Base-by-base conservation (phyloP, 1,139 yeast genomes). In the Candida mesenterica region DNA sequence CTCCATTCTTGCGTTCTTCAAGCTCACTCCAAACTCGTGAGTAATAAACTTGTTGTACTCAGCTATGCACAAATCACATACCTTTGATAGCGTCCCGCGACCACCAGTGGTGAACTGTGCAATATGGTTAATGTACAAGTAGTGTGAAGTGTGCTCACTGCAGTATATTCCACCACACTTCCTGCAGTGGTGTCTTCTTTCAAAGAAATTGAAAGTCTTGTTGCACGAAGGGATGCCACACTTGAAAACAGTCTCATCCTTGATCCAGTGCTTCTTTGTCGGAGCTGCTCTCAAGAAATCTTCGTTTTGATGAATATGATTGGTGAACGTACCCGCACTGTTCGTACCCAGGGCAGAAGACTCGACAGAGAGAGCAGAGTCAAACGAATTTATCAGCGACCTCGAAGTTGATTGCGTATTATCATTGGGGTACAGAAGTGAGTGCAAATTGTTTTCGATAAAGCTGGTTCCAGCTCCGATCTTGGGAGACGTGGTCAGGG, bases 81-180 rank as follows among this genome's bases (percentile, higher is more conserved):
- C 94, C 55, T 89, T 81, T 30, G 85, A 78, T 16, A 88, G 67
- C 2, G 78, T 72, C 10, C 92, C 92, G 39, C 82, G 66, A 9
- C 87, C 82, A 32, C 89, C 92, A 42, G 88, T 76, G 37, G 87
- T 76, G 62, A 85, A 78, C 53, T 81, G 75, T 18, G 95, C 92
- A 48, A 77, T 62, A 34, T 72, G 70, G 52, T 88, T 90, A 42
- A 90, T 72, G 50, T 76, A 76, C 24, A 76, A 57, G 44, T 57
- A 74, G 50, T 77, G 80, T 20, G 69, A 64, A 6, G 80, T 66
- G 45, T 79, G 80, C 39, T 79, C 83, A 34, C 82, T 81, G 61
- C 97, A 90, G 54, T 83, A 90, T 10, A 90, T 76, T 20, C 88
- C 95, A 14, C 97, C 97, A 64, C 97, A 90, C 53, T 86, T 82